Base-by-base conservation (phyloP, 139 green algal genomes). In the Asterochloris erici region DNA sequence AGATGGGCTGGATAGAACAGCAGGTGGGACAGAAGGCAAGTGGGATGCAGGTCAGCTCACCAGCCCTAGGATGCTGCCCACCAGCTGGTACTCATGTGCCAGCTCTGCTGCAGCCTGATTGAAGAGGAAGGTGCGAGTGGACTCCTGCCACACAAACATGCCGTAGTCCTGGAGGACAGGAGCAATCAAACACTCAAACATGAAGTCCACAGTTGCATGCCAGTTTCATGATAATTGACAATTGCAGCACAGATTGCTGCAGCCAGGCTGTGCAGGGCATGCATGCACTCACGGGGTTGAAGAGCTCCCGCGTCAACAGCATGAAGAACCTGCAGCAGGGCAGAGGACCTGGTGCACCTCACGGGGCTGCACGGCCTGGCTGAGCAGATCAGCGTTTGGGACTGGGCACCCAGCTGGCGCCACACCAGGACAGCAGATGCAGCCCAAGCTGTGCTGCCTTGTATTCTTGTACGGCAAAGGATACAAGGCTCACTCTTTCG, bases 11-110 rank as follows among this genome's bases (percentile, higher is more conserved):
- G n/a, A n/a, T n/a, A n/a, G n/a, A n/a, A n/a, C n/a, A n/a, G n/a
- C n/a, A n/a, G n/a, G n/a, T n/a, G n/a, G 38, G 38, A 54, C 38
- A 54, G 38, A 54, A 54, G 38, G 38, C 38, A 54, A 54, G 38
- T 10, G 83, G 93, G 78, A 80, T 47, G n/a, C 38, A 54, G 38
- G 38, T 54, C 38, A 6, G 38, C 38, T 54, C 38, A 54, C 38
- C 38, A 98, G 89, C 13, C 95, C 95, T 74, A 98, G 88, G 54
- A 98, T 81, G 9, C 92, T 92, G 15, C 95, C 95, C 23, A 98
- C 90, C 68, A 98, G 90, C 79, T 93, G 86, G 76, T 94, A 98
- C 89, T 98, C 95, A 24, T 21, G 61, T 66, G 70, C 75, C 81
- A 92, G 88, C 71, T 93, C 85, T n/a, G 84, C 76, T 14, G 78